These are phyloP conservation scores for Xylariaceae sp. DNA, from an alignment of 2,329 filamentous ascomycete genomes.

Conservation along the genomic window DNA sequence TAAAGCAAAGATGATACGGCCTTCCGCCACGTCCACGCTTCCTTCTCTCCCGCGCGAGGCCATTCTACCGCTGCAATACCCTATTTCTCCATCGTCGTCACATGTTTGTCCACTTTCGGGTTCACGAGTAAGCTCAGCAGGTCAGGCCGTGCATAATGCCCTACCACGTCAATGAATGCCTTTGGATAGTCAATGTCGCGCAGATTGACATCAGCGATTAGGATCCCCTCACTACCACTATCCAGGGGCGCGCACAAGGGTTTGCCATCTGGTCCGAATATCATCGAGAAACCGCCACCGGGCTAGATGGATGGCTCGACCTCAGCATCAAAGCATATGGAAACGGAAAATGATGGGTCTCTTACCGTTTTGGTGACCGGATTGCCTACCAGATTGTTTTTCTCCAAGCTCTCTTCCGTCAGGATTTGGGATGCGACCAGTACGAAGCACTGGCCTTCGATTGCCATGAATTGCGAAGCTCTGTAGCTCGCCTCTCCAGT, in stretches of 20 bases:
- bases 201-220: slow-evolving; percentile 48
- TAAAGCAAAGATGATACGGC: slow-evolving; percentile 15
- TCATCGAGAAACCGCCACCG: slow-evolving; percentile 44
- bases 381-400: slow-evolving; percentile 36
- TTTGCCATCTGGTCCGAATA: slow-evolving; percentile 49
- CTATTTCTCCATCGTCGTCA: slow-evolving; percentile 29
- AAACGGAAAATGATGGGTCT: neutral
- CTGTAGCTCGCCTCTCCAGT: slow-evolving; percentile 33
- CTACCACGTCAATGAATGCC: slow-evolving; percentile 37
- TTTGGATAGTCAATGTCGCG: slow-evolving; percentile 37
- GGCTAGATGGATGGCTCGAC: slow-evolving; percentile 22
- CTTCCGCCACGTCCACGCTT: neutral
- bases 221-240: slow-evolving; percentile 41
- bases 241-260: slow-evolving; percentile 37
- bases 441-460: slow-evolving; percentile 41
- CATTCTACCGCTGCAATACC: neutral
- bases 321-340: slow-evolving; percentile 1
- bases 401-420: slow-evolving; percentile 37
- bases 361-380: slow-evolving; percentile 34
- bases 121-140: slow-evolving; percentile 38
- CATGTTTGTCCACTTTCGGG: slow-evolving; percentile 31
- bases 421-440: slow-evolving; percentile 37
- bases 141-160: slow-evolving; percentile 37
- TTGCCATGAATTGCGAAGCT: slow-evolving; percentile 39
- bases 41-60: neutral